Evolutionary conservation across 2,329 filamentous ascomycete genomes (phyloP), one percentile per base, ranked within the genome.

Genomic region (Xylogone sp.): DNA sequence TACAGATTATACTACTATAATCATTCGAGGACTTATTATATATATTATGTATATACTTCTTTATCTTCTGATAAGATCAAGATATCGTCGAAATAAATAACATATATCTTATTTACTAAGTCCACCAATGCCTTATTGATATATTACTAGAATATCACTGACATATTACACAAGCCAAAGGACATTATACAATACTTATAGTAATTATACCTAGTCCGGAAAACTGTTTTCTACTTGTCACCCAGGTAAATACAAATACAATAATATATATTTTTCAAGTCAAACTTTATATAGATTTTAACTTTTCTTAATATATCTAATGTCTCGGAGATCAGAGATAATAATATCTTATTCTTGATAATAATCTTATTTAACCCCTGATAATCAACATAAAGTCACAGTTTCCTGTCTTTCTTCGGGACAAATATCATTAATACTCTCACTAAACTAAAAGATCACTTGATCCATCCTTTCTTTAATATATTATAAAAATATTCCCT

Each of bases 381-480:
- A 54, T 72, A 74, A 51, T 73, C 59, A 7, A 72, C 57, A 56
- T 56, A 71, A 42, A 72, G 49, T 20, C 57, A 53, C 7, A 68
- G 49, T 7, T 52, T 57, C 3, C 62, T 53, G 44, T 63, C 59
- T 4, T 60, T 60, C 55, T 70, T 71, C 19, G 46, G 51, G 20
- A 67, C 53, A 58, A 70, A 69, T 0, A 71, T 52, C 3, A 70
- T 59, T 8, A 58, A 64, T 2, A 49, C 43, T 5, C 56, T 56
- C 22, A 52, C 54, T 22, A 48, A 55, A 24, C 45, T 59, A n/a
- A 24, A 56, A 21, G 43, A 63, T 2, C 21, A 21, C 13, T 46
- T 47, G 22, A 65, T 65, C 12, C 48, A 57, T n/a, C 57, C 55
- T 42, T 56, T 60, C 21, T 3, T 20, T 21, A 62, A 42, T 9